Conservation (phyloP, 352 stramenopile genomes). For the Saprolegnia parasitica region DNA sequence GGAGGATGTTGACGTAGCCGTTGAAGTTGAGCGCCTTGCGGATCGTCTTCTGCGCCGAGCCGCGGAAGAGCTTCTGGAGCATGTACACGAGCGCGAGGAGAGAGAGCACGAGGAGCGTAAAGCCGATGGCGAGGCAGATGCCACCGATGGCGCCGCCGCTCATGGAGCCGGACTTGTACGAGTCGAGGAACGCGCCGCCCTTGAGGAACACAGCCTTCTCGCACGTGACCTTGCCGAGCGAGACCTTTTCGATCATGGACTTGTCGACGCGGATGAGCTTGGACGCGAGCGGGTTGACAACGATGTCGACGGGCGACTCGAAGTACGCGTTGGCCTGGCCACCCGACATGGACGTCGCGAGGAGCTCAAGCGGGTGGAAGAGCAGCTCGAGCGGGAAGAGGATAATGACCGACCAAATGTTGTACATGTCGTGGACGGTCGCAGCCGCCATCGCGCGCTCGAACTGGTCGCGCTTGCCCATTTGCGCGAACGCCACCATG, state of each 20-base stretch:
- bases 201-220: conserved; percentile 36
- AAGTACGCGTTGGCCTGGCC: conserved; percentile 14
- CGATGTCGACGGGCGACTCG: conserved; percentile 27
- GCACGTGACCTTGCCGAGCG: conserved; percentile 35
- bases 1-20: conserved; percentile 59
- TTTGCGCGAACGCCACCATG: conserved; percentile 70
- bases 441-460: conserved; percentile 34
- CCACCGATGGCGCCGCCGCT: conserved; percentile 10
- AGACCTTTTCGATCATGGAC: conserved; percentile 37
- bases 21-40: conserved; percentile 72
- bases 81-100: conserved; percentile 34
- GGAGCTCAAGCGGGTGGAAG: conserved; percentile 35
- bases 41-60: conserved; percentile 60
- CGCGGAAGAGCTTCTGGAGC: conserved; percentile 40
- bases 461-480: conserved; percentile 47
- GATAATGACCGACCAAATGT: conserved; percentile 51
- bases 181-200: conserved; percentile 35
- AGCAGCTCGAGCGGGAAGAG: conserved; percentile 44
- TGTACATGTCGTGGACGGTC: conserved; percentile 47
- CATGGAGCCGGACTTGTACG: background rate
- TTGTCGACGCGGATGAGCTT: conserved; percentile 28
- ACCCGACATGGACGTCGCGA: conserved; percentile 31
- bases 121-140: conserved; percentile 29
- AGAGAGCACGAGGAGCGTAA: conserved; percentile 29
- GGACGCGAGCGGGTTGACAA: conserved; percentile 28